These are phyloP conservation scores for Saturnispora mendoncae DNA, from an alignment of 805 yeast genomes.

Conservation along the genomic window DNA sequence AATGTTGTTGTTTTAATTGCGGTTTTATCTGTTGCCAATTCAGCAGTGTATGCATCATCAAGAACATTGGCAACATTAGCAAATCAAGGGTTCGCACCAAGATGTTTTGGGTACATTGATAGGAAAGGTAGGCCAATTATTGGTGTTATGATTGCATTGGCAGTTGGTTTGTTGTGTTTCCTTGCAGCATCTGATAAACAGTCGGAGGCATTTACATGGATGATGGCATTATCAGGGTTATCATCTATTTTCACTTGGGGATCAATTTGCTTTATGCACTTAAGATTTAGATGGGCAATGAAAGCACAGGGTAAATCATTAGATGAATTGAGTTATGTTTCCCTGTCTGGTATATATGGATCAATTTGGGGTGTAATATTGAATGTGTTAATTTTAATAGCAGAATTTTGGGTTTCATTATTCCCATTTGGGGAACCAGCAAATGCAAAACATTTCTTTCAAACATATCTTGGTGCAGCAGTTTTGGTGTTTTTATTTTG, in stretches of 20 bases:
- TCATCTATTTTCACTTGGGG: constrained; percentile 70
- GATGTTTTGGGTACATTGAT: constrained; percentile 53
- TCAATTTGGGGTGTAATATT: constrained; percentile 49
- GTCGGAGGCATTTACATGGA: constrained; percentile 57
- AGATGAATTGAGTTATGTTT: constrained; percentile 52
- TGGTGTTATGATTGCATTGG: constrained; percentile 43
- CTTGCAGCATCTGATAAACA: constrained; percentile 46
- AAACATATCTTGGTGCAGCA: constrained; percentile 51
- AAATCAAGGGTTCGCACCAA: constrained; percentile 55
- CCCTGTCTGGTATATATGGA: constrained; percentile 58
- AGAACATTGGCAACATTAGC: constrained; percentile 56
- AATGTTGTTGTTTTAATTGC: constrained; percentile 60
- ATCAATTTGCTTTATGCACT: constrained; percentile 51
- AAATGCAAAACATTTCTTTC: constrained; percentile 48
- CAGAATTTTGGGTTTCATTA: constrained; percentile 71
- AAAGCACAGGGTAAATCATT: constrained; percentile 49
- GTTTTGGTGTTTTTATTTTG: constrained; percentile 41
- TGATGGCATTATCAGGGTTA: constrained; percentile 60
- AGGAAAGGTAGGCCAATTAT: constrained; percentile 63
- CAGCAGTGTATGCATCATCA: constrained; percentile 58
- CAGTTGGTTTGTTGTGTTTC: constrained; percentile 48
- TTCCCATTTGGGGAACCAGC: constrained; percentile 49
- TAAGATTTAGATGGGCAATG: constrained; percentile 59
- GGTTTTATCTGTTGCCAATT: constrained; percentile 62
- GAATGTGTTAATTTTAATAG: constrained; percentile 47